Evolutionary conservation across 345 rosid species (phyloP), one percentile per base, ranked within the genome.

Genomic region (Gossypium australe): DNA sequence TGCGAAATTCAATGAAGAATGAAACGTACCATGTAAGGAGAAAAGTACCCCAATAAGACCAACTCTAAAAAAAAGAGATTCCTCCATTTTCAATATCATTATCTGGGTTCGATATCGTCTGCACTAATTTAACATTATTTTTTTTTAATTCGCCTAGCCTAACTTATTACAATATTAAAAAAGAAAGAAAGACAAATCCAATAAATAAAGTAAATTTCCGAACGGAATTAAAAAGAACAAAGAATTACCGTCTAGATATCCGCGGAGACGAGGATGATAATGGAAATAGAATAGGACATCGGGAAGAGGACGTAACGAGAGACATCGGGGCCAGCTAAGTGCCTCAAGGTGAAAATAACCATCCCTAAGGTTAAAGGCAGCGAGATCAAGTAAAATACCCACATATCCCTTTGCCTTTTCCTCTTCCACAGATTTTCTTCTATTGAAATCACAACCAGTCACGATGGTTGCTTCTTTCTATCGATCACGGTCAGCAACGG

Each of bases 331-430:
- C 97, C 92, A 63, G 96, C 94, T 81, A 95, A 95, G 90, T 93
- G 90, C 52, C 87, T 85, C 70, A 89, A 77, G 65, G 98, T 95
- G 62, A 85, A 75, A 12, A 93, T 72, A 24, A 91, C 97, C 96
- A 93, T 88, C 79, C 96, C 97, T 80, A 95, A 80, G 80, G 97
- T 91, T 87, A 93, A 78, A 68, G 99, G 99, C 80, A 93, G 77
- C 85, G 98, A 93, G 88, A 95, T 93, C 93, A 90, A 80, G 82
- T 95, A 95, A 81, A 93, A 91, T 63, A 91, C 98, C 99, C 94
- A 90, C 99, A 95, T 95, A 87, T 83, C 82, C 70, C 49, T 4
- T 43, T 41, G 75, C 44, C 66, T n/a, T 53, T 9, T 55, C 43
- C 14, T 60, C 65, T 3, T 38, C 1, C 1, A 34, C 1, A 7